Base-by-base conservation (phyloP, 352 stramenopile species). In the Pythium apleroticum region DNA sequence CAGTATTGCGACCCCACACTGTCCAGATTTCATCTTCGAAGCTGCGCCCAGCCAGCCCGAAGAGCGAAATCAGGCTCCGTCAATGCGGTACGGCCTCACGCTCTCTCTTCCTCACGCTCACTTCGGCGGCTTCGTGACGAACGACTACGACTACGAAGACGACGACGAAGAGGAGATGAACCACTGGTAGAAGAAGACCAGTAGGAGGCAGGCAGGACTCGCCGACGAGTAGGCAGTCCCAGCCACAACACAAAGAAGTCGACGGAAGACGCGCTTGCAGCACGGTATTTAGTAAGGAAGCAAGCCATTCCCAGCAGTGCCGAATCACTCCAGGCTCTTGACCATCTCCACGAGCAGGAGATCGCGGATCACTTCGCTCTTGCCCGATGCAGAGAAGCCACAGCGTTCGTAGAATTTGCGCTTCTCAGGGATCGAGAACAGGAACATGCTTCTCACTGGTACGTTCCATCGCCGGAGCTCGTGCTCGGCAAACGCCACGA, bases 301-400 rank as follows among this genome's bases (percentile, higher is more conserved):
- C 27, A 20, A 31, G 48, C 24, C 22, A 11, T 37, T 20, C 22
- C 24, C 14, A 49, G 41, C 41, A 49, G 4, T 17, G 3, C 17
- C 14, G 0, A 12, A 6, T 27, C 25, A 37, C n/a, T 37, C 24
- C 49, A 65, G 57, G 19, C 52, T 28, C 27, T 41, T 52, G 7
- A 60, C 37, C 55, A 69, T 69, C 56, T 69, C 63, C 30, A 64
- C 12, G 17, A 69, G 56, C 48, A 41, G 22, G 1, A 69, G 30
- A 39, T 49, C 45, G 20, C 54, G 53, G 1, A 68, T 35, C 1
- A 48, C 22, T 22, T 69, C 63, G 9, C 11, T 64, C 4, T 39
- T 17, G n/a, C 43, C 15, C 0, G 48, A 37, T 7, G 27, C 7
- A 1, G 33, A 24, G 30, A 64, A 69, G 2, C 63, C 63, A 24